These are phyloP conservation scores for Clathrus columnatus DNA, from an alignment of 768 basidiomycete species.

Conservation along the genomic window DNA sequence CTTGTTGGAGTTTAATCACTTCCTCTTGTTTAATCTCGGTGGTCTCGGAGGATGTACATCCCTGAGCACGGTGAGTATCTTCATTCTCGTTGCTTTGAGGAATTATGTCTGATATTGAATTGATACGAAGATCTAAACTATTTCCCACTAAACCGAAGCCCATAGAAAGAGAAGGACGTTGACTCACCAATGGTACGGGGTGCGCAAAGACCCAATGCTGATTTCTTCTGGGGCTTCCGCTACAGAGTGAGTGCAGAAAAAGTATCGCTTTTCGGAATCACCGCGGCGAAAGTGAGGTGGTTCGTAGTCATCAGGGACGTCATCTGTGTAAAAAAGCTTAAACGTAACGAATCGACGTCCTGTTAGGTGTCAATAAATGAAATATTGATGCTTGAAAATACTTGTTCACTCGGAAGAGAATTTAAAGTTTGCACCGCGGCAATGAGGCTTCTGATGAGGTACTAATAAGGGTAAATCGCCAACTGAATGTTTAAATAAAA, in stretches of 20 bases:
- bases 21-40: slow-evolving; percentile 41
- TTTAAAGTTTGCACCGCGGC: slow-evolving; percentile 78
- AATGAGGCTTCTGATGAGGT: slow-evolving; percentile 68
- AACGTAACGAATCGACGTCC: slow-evolving; percentile 82
- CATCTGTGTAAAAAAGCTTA: slow-evolving; percentile 77
- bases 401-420: slow-evolving; percentile 57
- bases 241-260: slow-evolving; percentile 67
- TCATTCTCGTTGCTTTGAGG: slow-evolving; percentile 56
- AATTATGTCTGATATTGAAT: slow-evolving; percentile 65
- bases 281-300: slow-evolving; percentile 72
- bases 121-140: slow-evolving; percentile 63
- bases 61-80: slow-evolving; percentile 35
- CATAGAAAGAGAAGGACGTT: neutral
- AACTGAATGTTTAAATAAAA: neutral
- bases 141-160: slow-evolving; percentile 1
- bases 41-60: slow-evolving; percentile 17
- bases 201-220: slow-evolving; percentile 56
- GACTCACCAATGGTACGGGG: slow-evolving; percentile 65
- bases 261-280: slow-evolving; percentile 65
- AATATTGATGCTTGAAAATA: neutral
- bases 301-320: slow-evolving; percentile 75
- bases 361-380: slow-evolving; percentile 20
- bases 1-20: slow-evolving; percentile 49
- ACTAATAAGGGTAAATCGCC: slow-evolving; percentile 29
- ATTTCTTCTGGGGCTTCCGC: slow-evolving; percentile 69